These are phyloP conservation scores for Pyrus betulifolia DNA, from an alignment of 306 rosid species.

Conservation along the genomic window DNA sequence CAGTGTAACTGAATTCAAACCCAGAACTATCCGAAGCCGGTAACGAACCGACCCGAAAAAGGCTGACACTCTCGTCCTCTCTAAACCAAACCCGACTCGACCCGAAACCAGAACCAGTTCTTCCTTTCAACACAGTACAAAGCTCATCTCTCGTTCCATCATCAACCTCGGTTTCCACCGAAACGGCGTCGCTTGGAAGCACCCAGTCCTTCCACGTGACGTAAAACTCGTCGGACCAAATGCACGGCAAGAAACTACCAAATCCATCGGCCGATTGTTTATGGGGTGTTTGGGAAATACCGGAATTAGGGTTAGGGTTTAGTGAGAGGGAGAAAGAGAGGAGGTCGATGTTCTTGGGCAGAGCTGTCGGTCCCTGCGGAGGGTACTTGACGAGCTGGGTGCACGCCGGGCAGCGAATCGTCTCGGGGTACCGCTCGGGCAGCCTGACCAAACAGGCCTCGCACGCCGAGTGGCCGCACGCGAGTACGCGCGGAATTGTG, in stretches of 20 bases:
- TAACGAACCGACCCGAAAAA: conserved; percentile 39
- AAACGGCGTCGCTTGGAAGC: conserved; percentile 49
- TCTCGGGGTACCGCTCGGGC: conserved; percentile 46
- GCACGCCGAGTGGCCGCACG: conserved; percentile 74
- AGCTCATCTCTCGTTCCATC: conserved; percentile 5
- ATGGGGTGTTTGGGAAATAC: neutral
- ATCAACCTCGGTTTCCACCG: conserved; percentile 1
- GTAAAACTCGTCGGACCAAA: conserved; percentile 71
- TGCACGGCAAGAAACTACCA: conserved; percentile 19
- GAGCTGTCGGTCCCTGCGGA: conserved; percentile 52
- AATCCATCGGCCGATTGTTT: neutral
- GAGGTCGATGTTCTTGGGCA: conserved; percentile 92
- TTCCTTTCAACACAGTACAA: conserved; percentile 20
- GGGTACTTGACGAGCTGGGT: conserved; percentile 68
- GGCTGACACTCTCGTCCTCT: conserved; percentile 35
- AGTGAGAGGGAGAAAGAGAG: conserved; percentile 45
- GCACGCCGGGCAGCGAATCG: conserved; percentile 85
- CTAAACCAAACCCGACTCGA: conserved; percentile 31
- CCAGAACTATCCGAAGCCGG: conserved; percentile 6
- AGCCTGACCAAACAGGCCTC: conserved; percentile 54
- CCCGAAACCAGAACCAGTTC: conserved; percentile 14
- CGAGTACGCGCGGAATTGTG: conserved; percentile 61
- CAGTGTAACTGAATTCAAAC: conserved; percentile 47
- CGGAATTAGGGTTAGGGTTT: conserved; percentile 17
- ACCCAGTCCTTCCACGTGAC: conserved; percentile 61